phyloP scores from a whole-genome alignment of 305 asterid species.

The Fraxinus platypoda region DNA sequence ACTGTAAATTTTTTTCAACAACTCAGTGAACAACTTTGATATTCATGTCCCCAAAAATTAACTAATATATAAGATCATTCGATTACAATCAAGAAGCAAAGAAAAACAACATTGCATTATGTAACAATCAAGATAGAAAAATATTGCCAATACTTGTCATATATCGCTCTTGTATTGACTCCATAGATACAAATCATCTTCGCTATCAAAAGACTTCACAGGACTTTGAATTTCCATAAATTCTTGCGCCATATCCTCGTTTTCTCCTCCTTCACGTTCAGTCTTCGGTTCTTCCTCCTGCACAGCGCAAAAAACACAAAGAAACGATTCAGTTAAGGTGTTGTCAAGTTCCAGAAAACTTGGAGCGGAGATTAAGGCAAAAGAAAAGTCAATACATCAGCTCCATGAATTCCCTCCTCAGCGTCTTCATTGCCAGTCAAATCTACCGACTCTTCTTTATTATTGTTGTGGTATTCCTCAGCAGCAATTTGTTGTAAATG shows the following conservation, averaged over 20 bases:
- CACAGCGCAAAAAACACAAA: background rate
- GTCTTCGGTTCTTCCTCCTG: slow-evolving; percentile 47
- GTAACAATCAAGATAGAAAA: background rate
- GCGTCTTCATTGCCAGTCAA: slow-evolving; percentile 44
- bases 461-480: slow-evolving; percentile 46
- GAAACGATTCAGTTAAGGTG: background rate
- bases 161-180: slow-evolving; percentile 51
- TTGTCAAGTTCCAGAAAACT: background rate
- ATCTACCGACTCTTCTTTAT: slow-evolving; percentile 39
- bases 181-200: slow-evolving; percentile 46
- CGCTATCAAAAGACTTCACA: slow-evolving; percentile 34
- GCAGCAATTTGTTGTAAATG: slow-evolving; percentile 54
- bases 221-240: slow-evolving; percentile 34
- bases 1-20: background rate
- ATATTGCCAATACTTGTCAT: slow-evolving; percentile 14
- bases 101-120: background rate
- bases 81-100: background rate
- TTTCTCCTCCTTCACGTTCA: slow-evolving; percentile 34
- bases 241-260: slow-evolving; percentile 25
- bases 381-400: slow-evolving; percentile 22
- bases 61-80: background rate
- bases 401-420: slow-evolving; percentile 38
- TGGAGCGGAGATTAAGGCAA: background rate
- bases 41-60: background rate
- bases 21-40: background rate